These are phyloP conservation scores for Tribonema minus DNA, from an alignment of 108 stramenopile genomes.

Conservation along the genomic window DNA sequence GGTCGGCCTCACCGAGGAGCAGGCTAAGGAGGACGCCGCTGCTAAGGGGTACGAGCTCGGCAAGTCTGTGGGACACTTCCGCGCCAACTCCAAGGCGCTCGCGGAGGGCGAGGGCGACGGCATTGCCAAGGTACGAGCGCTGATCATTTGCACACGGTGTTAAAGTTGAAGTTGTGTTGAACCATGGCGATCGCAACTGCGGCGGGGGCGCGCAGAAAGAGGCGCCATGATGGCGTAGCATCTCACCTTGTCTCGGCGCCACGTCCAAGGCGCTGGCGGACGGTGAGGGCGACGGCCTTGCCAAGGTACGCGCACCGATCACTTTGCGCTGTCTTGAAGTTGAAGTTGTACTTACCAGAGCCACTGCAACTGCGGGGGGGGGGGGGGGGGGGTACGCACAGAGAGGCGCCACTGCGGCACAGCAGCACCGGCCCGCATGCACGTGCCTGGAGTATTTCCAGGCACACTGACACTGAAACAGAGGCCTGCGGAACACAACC, in stretches of 20 bases:
- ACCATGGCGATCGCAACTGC: background rate
- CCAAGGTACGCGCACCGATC: conserved; percentile 64
- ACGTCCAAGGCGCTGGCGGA: conserved; percentile 92
- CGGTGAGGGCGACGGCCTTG: conserved; percentile 93
- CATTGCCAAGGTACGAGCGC: conserved; percentile 77
- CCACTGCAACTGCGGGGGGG: too few relatives aligned
- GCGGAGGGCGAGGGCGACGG: conserved; percentile 96
- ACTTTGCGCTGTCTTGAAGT: too few relatives aligned
- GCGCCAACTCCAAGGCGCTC: conserved; percentile 96
- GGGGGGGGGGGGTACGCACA: too few relatives aligned
- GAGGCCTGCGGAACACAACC: too few relatives aligned
- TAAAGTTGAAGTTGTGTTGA: background rate
- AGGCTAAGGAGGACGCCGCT: conserved; percentile 78
- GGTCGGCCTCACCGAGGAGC: conserved; percentile 93
- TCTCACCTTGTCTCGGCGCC: background rate
- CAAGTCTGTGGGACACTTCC: conserved; percentile 84
- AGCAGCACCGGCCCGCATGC: too few relatives aligned
- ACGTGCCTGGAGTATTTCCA: too few relatives aligned
- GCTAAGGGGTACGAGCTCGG: conserved; percentile 91
- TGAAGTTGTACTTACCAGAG: too few relatives aligned
- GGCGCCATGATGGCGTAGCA: background rate
- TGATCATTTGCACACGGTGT: too few relatives aligned
- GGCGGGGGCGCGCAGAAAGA: background rate
- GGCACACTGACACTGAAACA: too few relatives aligned
- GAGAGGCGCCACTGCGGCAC: too few relatives aligned